Evolutionary conservation across 73 alveolate genomes (phyloP).

Genomic region (Blepharisma stoltei): DNA sequence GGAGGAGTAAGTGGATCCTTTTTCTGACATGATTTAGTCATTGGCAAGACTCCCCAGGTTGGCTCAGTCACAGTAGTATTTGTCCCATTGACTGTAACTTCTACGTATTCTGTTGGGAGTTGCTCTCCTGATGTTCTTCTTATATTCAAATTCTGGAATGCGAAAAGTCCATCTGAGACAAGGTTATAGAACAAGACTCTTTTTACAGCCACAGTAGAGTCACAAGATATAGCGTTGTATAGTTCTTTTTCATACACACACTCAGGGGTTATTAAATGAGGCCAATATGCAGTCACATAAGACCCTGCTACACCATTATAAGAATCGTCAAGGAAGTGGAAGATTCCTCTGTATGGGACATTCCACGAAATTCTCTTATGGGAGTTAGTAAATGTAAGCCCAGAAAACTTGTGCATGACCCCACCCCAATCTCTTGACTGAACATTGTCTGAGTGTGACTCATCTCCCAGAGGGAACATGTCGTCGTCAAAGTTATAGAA

Average conservation of each 20-base stretch:
- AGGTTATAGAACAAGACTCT: slow-evolving; percentile 26
- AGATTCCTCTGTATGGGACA: slow-evolving; percentile 33
- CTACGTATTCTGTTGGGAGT: background rate
- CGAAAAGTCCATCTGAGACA: background rate
- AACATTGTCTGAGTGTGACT: slow-evolving; percentile 35
- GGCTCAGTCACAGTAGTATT: too few species aligned
- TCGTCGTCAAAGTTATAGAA: slow-evolving; percentile 44
- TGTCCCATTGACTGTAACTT: background rate
- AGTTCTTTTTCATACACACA: background rate
- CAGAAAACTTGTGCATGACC: slow-evolving; percentile 3
- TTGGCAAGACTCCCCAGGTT: too few species aligned
- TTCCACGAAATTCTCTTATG: slow-evolving; percentile 27
- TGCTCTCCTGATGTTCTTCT: slow-evolving; percentile 2
- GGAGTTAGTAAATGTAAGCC: background rate
- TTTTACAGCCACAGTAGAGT: slow-evolving; percentile 25
- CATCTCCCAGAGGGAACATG: slow-evolving; percentile 22
- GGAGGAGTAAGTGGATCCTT: too few species aligned
- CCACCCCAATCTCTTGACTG: slow-evolving; percentile 38
- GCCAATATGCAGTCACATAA: slow-evolving; percentile 34
- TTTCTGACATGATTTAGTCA: too few species aligned
- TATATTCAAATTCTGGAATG: slow-evolving; percentile 13
- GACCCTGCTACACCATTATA: background rate
- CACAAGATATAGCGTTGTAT: slow-evolving; percentile 2
- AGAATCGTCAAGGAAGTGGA: slow-evolving; percentile 33
- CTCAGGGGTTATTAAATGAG: slow-evolving; percentile 26